Conservation (phyloP, 495 filamentous ascomycete genomes). For the Penicillium parvum region DNA sequence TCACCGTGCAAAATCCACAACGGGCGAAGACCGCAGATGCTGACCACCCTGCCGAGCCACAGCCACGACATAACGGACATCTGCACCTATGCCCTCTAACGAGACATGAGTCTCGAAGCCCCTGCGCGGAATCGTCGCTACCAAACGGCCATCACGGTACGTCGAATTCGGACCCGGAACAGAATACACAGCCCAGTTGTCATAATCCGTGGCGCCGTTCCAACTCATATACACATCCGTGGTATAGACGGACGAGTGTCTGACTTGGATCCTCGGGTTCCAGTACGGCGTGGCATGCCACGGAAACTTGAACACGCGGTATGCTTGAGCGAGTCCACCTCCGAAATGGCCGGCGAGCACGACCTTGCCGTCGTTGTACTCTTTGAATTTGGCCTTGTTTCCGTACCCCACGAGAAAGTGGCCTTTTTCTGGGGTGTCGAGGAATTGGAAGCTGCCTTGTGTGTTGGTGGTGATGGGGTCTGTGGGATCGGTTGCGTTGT, state of each 20-base stretch:
- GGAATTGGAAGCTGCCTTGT: conserved; percentile 38
- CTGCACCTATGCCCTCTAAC: conserved; percentile 7
- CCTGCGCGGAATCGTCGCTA: conserved; percentile 8
- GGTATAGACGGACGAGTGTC: neutral
- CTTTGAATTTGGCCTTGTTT: conserved; percentile 36
- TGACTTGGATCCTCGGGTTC: conserved; percentile 11
- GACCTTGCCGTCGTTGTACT: conserved; percentile 26
- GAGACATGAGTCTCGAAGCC: conserved; percentile 27
- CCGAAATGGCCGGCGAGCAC: conserved; percentile 14
- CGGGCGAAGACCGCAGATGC: too few relatives aligned
- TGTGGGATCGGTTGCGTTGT: conserved; percentile 17
- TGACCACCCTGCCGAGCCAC: conserved; percentile 14
- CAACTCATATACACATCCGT: conserved; percentile 27
- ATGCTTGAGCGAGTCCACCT: conserved; percentile 6
- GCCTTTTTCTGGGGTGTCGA: conserved; percentile 21
- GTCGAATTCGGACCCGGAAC: conserved; percentile 14
- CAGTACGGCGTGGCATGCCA: conserved; percentile 17
- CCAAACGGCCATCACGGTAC: conserved; percentile 8
- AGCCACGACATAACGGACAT: conserved; percentile 28
- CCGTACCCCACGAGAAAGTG: conserved; percentile 42
- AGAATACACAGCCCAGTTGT: conserved; percentile 33
- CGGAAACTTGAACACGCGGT: conserved; percentile 13
- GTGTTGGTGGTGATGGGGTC: conserved; percentile 28
- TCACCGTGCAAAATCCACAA: too few relatives aligned
- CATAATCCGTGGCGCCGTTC: conserved; percentile 36